phyloP scores from a whole-genome alignment of 306 rosid species.

The Castanea sativa region DNA sequence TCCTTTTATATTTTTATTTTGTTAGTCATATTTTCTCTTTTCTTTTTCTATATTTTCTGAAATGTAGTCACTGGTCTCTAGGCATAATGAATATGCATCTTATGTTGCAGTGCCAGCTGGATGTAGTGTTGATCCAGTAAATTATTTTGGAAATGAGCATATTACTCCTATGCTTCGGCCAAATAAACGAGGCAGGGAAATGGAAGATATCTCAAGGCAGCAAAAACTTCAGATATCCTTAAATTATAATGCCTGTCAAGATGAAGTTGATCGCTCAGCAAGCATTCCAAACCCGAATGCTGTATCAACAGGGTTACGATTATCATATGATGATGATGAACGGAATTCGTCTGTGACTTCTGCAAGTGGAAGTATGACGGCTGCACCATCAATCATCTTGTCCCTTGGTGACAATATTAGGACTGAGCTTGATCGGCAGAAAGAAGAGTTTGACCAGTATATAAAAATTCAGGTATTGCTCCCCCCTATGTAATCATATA shows the following conservation, averaged over 20 bases:
- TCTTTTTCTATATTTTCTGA: constrained; percentile 1
- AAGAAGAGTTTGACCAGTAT: constrained; percentile 75
- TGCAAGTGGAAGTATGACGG: constrained; percentile 81
- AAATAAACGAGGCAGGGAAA: constrained; percentile 58
- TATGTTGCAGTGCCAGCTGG: constrained; percentile 70
- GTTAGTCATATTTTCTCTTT: background rate
- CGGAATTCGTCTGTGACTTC: constrained; percentile 90
- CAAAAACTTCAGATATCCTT: constrained; percentile 82
- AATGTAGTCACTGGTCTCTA: constrained; percentile 17
- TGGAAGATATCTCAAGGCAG: constrained; percentile 71
- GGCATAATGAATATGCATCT: constrained; percentile 13
- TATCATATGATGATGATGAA: constrained; percentile 89
- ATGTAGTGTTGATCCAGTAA: constrained; percentile 70
- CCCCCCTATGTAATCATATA: background rate
- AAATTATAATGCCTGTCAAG: constrained; percentile 63
- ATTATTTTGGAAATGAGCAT: constrained; percentile 73
- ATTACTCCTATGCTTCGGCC: constrained; percentile 56
- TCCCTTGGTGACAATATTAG: constrained; percentile 70
- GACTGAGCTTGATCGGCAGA: constrained; percentile 78
- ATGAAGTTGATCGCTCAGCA: constrained; percentile 65
- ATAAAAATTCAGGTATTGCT: constrained; percentile 70
- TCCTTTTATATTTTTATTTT: background rate
- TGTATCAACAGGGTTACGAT: constrained; percentile 87
- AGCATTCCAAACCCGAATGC: constrained; percentile 74
- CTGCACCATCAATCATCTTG: constrained; percentile 57